Evolutionary conservation across 2,329 filamentous ascomycete genomes (phyloP).

Genomic region (Fusarium musae): DNA sequence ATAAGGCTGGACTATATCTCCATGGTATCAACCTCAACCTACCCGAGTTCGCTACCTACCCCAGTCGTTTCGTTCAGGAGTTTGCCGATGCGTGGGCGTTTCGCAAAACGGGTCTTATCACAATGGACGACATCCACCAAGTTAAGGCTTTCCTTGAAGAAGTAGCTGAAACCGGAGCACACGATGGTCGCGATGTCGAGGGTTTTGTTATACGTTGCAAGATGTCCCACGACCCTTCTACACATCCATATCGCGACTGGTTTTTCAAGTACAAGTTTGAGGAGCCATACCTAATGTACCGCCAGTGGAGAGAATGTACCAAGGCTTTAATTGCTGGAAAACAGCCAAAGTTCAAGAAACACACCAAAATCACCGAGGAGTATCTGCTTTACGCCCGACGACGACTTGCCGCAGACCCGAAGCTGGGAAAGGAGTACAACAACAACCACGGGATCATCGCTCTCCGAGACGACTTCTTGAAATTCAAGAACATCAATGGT

Average conservation of each 20-base stretch:
- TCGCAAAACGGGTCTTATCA: constrained; percentile 83
- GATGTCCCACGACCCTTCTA: constrained; percentile 63
- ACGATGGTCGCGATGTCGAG: constrained; percentile 92
- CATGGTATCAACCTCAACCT: constrained; percentile 97
- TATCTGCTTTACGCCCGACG: constrained; percentile 85
- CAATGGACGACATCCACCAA: constrained; percentile 77
- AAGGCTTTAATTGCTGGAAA: constrained; percentile 85
- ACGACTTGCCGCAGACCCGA: constrained; percentile 75
- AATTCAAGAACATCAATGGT: constrained; percentile 84
- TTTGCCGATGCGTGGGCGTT: constrained; percentile 97
- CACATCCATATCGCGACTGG: constrained; percentile 82
- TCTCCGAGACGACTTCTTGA: constrained; percentile 87
- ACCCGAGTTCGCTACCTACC: constrained; percentile 90
- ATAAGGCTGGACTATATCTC: constrained; percentile 89
- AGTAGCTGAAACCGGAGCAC: constrained; percentile 87
- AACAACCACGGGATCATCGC: constrained; percentile 95
- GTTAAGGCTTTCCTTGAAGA: constrained; percentile 85
- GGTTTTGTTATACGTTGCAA: constrained; percentile 96
- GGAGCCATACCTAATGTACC: constrained; percentile 98
- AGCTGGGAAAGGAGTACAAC: constrained; percentile 77
- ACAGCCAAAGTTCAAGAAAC: constrained; percentile 83
- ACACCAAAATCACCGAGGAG: constrained; percentile 88
- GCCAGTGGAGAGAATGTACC: constrained; percentile 97
- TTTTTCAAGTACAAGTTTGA: constrained; percentile 99
- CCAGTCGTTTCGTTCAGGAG: constrained; percentile 82